Evolutionary conservation across 805 yeast genomes (phyloP).

Genomic region (Pachysolen tannophilus): DNA sequence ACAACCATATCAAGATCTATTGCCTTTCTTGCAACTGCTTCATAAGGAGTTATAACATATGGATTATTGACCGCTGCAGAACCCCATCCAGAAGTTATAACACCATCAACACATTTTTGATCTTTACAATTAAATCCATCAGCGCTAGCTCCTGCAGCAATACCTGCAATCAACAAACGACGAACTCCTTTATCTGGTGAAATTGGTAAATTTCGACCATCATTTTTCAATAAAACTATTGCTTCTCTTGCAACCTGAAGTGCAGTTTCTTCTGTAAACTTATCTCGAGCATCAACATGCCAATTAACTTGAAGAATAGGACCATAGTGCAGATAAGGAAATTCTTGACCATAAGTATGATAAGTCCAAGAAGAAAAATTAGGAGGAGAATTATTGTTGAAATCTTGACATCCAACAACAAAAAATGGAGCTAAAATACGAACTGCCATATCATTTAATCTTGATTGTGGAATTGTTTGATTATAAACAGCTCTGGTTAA

Average conservation of each 20-base stretch:
- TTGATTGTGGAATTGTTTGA: constrained; percentile 41
- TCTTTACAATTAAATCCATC: constrained; percentile 49
- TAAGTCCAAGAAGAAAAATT: constrained; percentile 55
- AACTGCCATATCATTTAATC: constrained; percentile 54
- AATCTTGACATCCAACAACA: constrained; percentile 28
- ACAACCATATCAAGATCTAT: constrained; percentile 35
- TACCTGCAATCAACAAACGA: constrained; percentile 38
- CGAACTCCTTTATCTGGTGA: constrained; percentile 32
- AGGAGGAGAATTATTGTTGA: constrained; percentile 36
- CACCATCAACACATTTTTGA: constrained; percentile 44
- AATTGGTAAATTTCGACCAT: constrained; percentile 43
- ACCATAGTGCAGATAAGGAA: constrained; percentile 45
- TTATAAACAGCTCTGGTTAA: constrained; percentile 48
- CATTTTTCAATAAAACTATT: constrained; percentile 44
- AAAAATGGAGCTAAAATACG: constrained; percentile 50
- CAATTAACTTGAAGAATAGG: constrained; percentile 47
- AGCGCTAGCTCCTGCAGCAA: constrained; percentile 43
- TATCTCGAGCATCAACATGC: constrained; percentile 44
- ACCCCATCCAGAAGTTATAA: constrained; percentile 56
- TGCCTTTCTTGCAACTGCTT: constrained; percentile 41
- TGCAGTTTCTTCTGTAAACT: constrained; percentile 40
- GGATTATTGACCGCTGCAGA: constrained; percentile 52
- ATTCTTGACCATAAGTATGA: constrained; percentile 45
- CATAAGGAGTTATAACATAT: constrained; percentile 46
- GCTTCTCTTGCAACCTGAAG: constrained; percentile 49